A percentile compares a stretch with the other conserved stretches of the same genome.
Evolutionary conservation across 352 stramenopile species (phyloP).

Genomic region (Globisporangium alternatum): DNA sequence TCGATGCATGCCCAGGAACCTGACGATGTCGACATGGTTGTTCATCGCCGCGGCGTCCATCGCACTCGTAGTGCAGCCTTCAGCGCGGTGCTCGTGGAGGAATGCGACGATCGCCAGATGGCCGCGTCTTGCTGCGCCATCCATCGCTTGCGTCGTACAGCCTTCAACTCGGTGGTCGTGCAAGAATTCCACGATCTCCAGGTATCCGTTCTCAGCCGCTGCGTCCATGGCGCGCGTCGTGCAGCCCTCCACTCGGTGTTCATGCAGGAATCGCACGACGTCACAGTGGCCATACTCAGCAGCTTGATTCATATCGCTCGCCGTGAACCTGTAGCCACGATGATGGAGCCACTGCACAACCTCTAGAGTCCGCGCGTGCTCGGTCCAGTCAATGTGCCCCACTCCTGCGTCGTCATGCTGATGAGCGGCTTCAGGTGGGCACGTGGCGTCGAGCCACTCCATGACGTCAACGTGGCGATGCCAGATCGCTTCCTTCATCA

Average conservation of each 20-base stretch:
- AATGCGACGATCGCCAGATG: slow-evolving; percentile 5
- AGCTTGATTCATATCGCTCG: slow-evolving; percentile 12
- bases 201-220: not conserved
- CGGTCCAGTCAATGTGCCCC: slow-evolving; percentile 9
- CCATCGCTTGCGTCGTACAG: slow-evolving; percentile 8
- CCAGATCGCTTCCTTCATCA: slow-evolving; percentile 12
- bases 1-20: slow-evolving; percentile 4
- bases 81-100: not conserved
- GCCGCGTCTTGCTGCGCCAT: not conserved
- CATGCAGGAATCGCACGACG: slow-evolving; percentile 4
- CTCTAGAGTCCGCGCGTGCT: not conserved
- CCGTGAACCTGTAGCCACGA: not conserved
- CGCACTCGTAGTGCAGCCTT: slow-evolving; percentile 10
- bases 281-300: slow-evolving; percentile 6
- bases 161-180: slow-evolving; percentile 5
- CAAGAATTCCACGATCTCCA: slow-evolving; percentile 7
- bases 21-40: slow-evolving; percentile 4
- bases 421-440: not conserved
- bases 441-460: slow-evolving; percentile 1
- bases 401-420: not conserved
- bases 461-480: slow-evolving; percentile 10
- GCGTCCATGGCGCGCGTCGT: slow-evolving; percentile 10
- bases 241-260: slow-evolving; percentile 4
- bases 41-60: slow-evolving; percentile 12
- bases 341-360: slow-evolving; percentile 6